Percentiles rank a stretch among this genome's conserved stretches.
These are phyloP conservation scores for Capsicum baccatum DNA, from an alignment of 257 asterid species.

Conservation along the genomic window DNA sequence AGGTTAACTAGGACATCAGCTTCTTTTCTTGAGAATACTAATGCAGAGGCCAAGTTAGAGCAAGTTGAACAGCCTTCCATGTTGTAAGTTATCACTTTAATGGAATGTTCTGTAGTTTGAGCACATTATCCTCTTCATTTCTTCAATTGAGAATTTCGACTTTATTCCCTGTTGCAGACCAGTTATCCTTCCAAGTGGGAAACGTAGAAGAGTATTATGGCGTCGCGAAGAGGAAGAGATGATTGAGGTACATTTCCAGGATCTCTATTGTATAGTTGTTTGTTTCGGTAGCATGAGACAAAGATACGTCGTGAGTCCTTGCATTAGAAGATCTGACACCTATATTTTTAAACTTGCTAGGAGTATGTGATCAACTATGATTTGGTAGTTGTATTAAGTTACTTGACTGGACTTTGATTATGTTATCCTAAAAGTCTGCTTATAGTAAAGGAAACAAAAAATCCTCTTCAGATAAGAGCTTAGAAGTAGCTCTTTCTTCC, in stretches of 20 bases:
- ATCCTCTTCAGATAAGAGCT: too few relatives aligned
- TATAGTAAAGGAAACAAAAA: not conserved
- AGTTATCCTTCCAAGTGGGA: slow-evolving; percentile 34
- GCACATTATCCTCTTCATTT: not conserved
- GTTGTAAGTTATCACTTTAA: slow-evolving; percentile 45
- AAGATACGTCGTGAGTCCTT: slow-evolving; percentile 14
- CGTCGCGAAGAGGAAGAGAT: slow-evolving; percentile 63
- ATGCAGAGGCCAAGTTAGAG: slow-evolving; percentile 36
- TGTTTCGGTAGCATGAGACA: slow-evolving; percentile 21
- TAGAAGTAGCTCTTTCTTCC: too few relatives aligned
- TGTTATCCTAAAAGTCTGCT: not conserved
- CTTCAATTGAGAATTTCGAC: slow-evolving; percentile 17
- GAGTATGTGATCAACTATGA: too few relatives aligned
- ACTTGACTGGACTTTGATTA: too few relatives aligned
- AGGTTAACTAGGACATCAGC: slow-evolving; percentile 45
- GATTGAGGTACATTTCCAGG: slow-evolving; percentile 56
- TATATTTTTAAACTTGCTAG: not conserved
- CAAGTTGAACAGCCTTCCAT: slow-evolving; percentile 34
- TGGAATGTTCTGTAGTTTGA: slow-evolving; percentile 25
- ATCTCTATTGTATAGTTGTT: slow-evolving; percentile 20
- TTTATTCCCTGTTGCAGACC: slow-evolving; percentile 47
- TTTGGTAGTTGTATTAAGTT: too few relatives aligned
- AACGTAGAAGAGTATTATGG: slow-evolving; percentile 62
- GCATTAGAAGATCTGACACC: not conserved
- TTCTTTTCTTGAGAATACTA: slow-evolving; percentile 35